A percentile compares a stretch with the other conserved stretches of the same genome.
Evolutionary conservation across 495 filamentous ascomycete genomes (phyloP).

Genomic region (Neurospora sp.): DNA sequence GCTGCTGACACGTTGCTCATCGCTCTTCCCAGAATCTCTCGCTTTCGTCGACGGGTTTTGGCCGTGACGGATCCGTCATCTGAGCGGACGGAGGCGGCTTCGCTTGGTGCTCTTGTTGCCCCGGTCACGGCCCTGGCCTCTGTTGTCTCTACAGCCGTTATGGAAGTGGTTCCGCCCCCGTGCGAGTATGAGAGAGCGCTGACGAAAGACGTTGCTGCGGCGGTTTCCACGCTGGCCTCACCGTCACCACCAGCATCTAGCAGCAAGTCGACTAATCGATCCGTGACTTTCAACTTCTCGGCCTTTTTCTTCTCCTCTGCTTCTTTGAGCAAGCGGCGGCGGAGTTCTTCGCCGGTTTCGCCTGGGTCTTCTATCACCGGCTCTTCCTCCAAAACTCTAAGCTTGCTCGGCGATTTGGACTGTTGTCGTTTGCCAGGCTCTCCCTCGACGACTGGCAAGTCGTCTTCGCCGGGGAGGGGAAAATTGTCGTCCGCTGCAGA

Average conservation of each 20-base stretch:
- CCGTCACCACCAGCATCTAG: background rate
- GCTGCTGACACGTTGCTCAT: slow-evolving; percentile 40
- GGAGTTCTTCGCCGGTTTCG: background rate
- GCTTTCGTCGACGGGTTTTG: slow-evolving; percentile 22
- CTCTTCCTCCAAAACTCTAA: background rate
- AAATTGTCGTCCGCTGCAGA: slow-evolving; percentile 6
- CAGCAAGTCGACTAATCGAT: background rate
- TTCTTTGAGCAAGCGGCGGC: background rate
- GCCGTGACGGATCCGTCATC: background rate
- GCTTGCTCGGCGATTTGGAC: background rate
- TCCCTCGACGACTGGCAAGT: background rate
- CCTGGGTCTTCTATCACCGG: background rate
- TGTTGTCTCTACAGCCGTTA: slow-evolving; percentile 2
- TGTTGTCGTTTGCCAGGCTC: background rate
- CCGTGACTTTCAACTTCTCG: background rate
- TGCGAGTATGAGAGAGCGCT: background rate
- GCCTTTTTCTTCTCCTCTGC: background rate
- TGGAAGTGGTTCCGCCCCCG: slow-evolving; percentile 1
- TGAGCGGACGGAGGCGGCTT: background rate
- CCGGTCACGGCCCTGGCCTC: background rate
- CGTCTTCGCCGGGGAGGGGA: background rate
- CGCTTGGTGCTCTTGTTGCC: background rate
- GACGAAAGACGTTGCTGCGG: background rate
- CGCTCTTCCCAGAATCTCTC: slow-evolving; percentile 39
- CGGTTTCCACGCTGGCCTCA: background rate